These are phyloP conservation scores for Russula abietina DNA, from an alignment of 768 basidiomycete genomes.

Conservation along the genomic window DNA sequence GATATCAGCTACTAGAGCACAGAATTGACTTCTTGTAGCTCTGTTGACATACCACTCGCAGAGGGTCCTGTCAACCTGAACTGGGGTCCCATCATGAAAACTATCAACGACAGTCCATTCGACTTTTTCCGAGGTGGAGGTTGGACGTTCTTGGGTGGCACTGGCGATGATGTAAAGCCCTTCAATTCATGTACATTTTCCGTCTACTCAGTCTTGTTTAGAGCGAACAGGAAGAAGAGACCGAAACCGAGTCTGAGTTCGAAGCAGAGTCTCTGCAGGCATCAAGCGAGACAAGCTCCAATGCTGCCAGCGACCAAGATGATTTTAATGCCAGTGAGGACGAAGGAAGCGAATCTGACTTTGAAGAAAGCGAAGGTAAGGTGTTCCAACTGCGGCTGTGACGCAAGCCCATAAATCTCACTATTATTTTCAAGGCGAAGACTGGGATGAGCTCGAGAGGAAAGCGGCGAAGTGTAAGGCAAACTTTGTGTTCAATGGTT, in stretches of 20 bases:
- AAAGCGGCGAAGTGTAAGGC: constrained; percentile 78
- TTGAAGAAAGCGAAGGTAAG: constrained; percentile 55
- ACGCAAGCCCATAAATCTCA: constrained; percentile 7
- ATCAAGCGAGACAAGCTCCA: constrained; percentile 31
- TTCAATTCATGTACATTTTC: not conserved
- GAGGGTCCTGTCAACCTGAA: constrained; percentile 97
- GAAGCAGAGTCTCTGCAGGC: constrained; percentile 40
- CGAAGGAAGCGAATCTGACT: constrained; percentile 65
- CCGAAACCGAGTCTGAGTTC: constrained; percentile 59
- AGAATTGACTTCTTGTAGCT: constrained; percentile 43
- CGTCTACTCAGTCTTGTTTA: constrained; percentile 25
- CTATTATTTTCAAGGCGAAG: constrained; percentile 52
- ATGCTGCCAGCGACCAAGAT: constrained; percentile 48
- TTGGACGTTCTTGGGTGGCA: constrained; percentile 83
- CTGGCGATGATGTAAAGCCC: constrained; percentile 50
- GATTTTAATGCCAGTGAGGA: constrained; percentile 50
- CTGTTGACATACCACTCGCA: constrained; percentile 92
- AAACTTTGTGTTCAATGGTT: constrained; percentile 23
- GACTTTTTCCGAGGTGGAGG: constrained; percentile 97
- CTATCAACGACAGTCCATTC: constrained; percentile 90
- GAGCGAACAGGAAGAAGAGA: constrained; percentile 58
- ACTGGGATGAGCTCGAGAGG: constrained; percentile 93
- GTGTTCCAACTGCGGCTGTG: not conserved
- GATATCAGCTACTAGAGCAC: not conserved
- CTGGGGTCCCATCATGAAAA: constrained; percentile 99